Percentiles rank a stretch among this genome's conserved stretches.
These are phyloP conservation scores for Trichophaea hybrida DNA, from an alignment of 2,329 filamentous ascomycete genomes.

Conservation along the genomic window DNA sequence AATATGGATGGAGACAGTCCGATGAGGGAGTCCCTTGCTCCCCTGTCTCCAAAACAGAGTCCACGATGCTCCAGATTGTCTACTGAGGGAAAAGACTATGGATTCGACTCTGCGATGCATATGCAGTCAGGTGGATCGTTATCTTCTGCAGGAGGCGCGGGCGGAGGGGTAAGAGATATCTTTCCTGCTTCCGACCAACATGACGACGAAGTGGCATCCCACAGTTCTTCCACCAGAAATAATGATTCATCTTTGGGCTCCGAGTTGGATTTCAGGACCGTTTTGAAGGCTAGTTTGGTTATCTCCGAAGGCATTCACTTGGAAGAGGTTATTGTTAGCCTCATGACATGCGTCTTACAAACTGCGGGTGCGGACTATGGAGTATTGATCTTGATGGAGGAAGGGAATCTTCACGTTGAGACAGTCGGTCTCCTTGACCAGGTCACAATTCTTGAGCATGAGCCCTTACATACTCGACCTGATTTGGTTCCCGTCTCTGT, in stretches of 20 bases:
- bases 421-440: constrained; percentile 27
- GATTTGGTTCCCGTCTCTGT: constrained; percentile 58
- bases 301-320: constrained; percentile 27
- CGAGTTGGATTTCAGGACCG: constrained; percentile 27
- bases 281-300: constrained; percentile 27
- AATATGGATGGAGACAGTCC: background rate
- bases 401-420: constrained; percentile 26
- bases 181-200: constrained; percentile 14
- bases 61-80: constrained; percentile 18
- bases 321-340: constrained; percentile 27
- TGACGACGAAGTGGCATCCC: constrained; percentile 24
- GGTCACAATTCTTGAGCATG: constrained; percentile 27
- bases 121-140: background rate
- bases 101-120: constrained; percentile 12
- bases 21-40: background rate
- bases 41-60: constrained; percentile 15
- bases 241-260: constrained; percentile 25
- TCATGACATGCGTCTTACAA: constrained; percentile 27
- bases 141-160: background rate
- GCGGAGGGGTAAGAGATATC: constrained; percentile 2
- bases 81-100: constrained; percentile 15
- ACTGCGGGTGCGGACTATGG: constrained; percentile 28
- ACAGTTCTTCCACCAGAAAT: constrained; percentile 22
- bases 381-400: constrained; percentile 27
- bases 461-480: constrained; percentile 25